Conservation (phyloP, 2,329 filamentous ascomycete genomes). For the Apiospora arundinis region DNA sequence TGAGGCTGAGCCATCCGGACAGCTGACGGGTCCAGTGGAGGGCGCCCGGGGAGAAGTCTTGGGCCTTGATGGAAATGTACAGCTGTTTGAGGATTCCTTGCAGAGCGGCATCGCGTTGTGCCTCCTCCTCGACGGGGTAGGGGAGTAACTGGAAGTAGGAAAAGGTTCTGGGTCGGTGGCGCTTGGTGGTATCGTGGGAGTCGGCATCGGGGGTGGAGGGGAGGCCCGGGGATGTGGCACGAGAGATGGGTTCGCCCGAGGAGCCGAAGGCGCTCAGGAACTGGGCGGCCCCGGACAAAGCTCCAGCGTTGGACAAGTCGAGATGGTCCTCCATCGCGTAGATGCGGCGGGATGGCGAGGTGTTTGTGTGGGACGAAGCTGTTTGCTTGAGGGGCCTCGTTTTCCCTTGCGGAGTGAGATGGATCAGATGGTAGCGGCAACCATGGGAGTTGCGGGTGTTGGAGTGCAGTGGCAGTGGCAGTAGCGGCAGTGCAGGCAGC, state of each 20-base stretch:
- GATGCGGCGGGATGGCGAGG: constrained; percentile 11
- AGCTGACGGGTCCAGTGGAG: constrained; percentile 98
- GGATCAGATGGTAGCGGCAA: constrained; percentile 4
- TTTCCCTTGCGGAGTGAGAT: constrained; percentile 5
- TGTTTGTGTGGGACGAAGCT: constrained; percentile 15
- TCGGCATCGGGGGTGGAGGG: constrained; percentile 52
- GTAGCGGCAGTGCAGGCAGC: not conserved
- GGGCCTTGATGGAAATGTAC: constrained; percentile 87
- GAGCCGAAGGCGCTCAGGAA: constrained; percentile 46
- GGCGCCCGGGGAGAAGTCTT: constrained; percentile 92
- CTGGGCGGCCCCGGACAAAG: constrained; percentile 45
- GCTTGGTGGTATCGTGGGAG: constrained; percentile 60
- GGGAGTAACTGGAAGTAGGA: constrained; percentile 91
- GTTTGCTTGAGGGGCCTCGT: constrained; percentile 14
- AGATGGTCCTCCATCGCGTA: constrained; percentile 45
- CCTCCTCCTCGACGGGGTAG: constrained; percentile 83
- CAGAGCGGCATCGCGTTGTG: constrained; percentile 78
- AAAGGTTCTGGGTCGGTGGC: constrained; percentile 87
- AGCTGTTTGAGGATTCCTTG: constrained; percentile 91
- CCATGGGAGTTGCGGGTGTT: not conserved
- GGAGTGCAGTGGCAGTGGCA: not conserved
- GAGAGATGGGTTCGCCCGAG: constrained; percentile 74
- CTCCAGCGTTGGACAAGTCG: constrained; percentile 45
- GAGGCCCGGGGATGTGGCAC: constrained; percentile 82
- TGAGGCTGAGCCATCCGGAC: constrained; percentile 91